phyloP scores from a whole-genome alignment of 768 basidiomycete species.

The Strobilomyces confusus region DNA sequence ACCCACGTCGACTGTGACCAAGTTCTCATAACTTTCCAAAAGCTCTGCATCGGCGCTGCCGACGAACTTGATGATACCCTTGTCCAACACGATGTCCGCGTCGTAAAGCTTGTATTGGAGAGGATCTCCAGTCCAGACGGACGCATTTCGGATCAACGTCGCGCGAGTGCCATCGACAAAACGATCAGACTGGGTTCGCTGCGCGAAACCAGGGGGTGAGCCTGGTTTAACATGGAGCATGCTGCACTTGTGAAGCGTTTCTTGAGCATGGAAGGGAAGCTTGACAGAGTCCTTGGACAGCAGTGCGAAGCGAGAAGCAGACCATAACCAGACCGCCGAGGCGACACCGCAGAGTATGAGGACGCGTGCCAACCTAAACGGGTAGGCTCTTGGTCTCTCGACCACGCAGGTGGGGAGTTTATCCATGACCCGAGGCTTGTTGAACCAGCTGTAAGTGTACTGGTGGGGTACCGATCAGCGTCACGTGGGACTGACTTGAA shows the following conservation, averaged over 20 bases:
- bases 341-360: slow-evolving; percentile 18
- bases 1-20: slow-evolving; percentile 54
- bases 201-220: slow-evolving; percentile 33
- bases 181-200: slow-evolving; percentile 35
- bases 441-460: not conserved
- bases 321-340: slow-evolving; percentile 18
- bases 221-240: slow-evolving; percentile 35
- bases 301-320: slow-evolving; percentile 14
- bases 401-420: slow-evolving; percentile 23
- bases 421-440: slow-evolving; percentile 17
- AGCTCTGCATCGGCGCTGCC: slow-evolving; percentile 41
- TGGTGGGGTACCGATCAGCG: too few species aligned
- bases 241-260: slow-evolving; percentile 33
- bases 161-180: slow-evolving; percentile 37
- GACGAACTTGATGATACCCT: slow-evolving; percentile 33
- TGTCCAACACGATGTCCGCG: slow-evolving; percentile 40
- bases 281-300: slow-evolving; percentile 9
- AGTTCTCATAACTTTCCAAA: slow-evolving; percentile 36
- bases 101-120: slow-evolving; percentile 34
- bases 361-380: slow-evolving; percentile 12
- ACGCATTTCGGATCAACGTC: slow-evolving; percentile 44
- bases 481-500: not conserved
- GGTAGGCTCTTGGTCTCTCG: slow-evolving; percentile 11
- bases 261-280: slow-evolving; percentile 28
- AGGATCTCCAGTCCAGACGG: slow-evolving; percentile 48